Evolutionary conservation across 768 basidiomycete genomes (phyloP), one percentile per base, ranked within the genome.

Genomic region (Suillus clintonianus): DNA sequence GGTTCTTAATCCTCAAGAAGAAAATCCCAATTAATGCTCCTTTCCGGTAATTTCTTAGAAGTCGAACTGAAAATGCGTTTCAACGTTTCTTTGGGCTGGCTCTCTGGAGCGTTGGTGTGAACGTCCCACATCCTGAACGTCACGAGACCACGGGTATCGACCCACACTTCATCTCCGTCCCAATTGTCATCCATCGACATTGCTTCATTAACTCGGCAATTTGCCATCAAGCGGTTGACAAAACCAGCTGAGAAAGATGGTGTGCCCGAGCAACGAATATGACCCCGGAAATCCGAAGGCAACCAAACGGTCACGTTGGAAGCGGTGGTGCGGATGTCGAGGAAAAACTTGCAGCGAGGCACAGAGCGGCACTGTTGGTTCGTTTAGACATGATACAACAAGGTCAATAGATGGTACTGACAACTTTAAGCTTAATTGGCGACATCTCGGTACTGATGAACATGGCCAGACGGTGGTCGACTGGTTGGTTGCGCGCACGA

Each of bases 111-210:
- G 66, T 84, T 81, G 17, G 86, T 85, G 65, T 83, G 82, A 60
- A 89, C 82, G 73, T 92, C 89, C 91, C 91, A 92, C 90, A 91
- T 91, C 36, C 86, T 85, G 74, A 92, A 89, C 4, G 82, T 84
- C 62, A 92, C 82, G 48, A 73, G 76, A 19, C 91, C 90, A 19
- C 70, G 68, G n/a, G 90, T 89, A 50, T 77, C 74, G 8, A 92
- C 83, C 55, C 87, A 76, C 55, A 91, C 85, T 69, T 87, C 84
- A 70, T 92, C 91, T 62, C 83, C 83, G 56, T 80, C 77, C 66
- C 72, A 71, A 39, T 69, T 63, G 22, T 76, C 77, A 3, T 62
- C 71, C 11, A 63, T 61, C 1, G 56, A 57, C 9, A 75, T 76
- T 42, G 77, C 73, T 42, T 75, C 80, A 69, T 86, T 86, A 34